phyloP scores from a whole-genome alignment of 768 basidiomycete genomes.

The Boletales sp. region DNA sequence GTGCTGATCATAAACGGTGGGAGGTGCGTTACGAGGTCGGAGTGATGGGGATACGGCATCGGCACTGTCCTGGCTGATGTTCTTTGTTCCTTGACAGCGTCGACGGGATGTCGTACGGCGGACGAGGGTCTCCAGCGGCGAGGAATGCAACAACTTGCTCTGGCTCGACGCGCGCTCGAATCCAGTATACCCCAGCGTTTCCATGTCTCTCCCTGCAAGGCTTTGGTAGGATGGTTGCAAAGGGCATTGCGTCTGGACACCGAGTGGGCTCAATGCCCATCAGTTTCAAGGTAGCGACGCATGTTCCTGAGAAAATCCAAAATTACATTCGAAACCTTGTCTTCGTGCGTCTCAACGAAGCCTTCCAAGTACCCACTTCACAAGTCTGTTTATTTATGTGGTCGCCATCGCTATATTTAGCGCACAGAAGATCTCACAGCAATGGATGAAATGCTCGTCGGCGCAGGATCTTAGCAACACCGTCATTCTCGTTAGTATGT shows the following conservation, averaged over 20 bases:
- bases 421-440: too few relatives aligned
- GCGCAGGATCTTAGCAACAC: conserved; percentile 43
- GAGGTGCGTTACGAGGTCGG: conserved; percentile 7
- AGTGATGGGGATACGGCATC: conserved; percentile 4
- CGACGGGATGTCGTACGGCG: conserved; percentile 50
- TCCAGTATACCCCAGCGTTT: conserved; percentile 5
- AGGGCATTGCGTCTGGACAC: conserved; percentile 8
- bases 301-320: conserved; percentile 6
- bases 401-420: too few relatives aligned
- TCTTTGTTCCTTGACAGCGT: conserved; percentile 20
- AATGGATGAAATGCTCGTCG: too few relatives aligned
- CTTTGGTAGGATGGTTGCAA: not conserved
- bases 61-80: not conserved
- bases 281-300: not conserved
- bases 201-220: conserved; percentile 17
- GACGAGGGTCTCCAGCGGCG: conserved; percentile 59
- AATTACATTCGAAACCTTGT: not conserved
- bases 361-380: conserved; percentile 55
- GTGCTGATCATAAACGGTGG: not conserved
- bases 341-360: not conserved
- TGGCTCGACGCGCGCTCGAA: conserved; percentile 19
- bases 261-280: not conserved
- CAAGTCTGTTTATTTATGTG: conserved; percentile 39
- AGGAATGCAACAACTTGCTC: conserved; percentile 37
- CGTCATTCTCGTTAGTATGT: conserved; percentile 22